These are phyloP conservation scores for Nakazawaea ishiwadae DNA, from an alignment of 805 yeast species.

Conservation along the genomic window DNA sequence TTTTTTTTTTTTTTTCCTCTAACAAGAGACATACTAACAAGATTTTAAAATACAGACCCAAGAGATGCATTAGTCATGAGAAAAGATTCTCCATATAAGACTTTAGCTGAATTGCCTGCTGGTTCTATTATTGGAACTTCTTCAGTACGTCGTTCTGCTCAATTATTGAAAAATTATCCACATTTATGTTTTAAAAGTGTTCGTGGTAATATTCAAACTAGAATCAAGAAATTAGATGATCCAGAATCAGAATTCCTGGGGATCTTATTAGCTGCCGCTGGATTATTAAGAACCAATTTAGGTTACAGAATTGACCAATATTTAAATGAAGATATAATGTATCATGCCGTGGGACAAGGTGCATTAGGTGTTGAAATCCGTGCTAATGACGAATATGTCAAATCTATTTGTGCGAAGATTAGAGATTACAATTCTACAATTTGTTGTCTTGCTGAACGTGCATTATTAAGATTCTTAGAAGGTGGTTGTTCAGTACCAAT, in stretches of 20 bases:
- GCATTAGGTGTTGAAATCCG: conserved; percentile 92
- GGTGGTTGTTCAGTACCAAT: conserved; percentile 99
- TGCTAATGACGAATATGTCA: conserved; percentile 55
- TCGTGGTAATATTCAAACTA: conserved; percentile 80
- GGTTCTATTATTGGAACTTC: conserved; percentile 93
- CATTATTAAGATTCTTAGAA: conserved; percentile 81
- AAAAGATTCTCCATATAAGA: conserved; percentile 53
- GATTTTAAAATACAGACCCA: conserved; percentile 51
- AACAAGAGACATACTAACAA: conserved; percentile 10
- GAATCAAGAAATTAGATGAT: conserved; percentile 77
- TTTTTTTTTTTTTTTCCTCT: not conserved
- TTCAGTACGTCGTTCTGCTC: conserved; percentile 91
- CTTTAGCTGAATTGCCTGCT: conserved; percentile 69
- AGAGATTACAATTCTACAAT: conserved; percentile 62
- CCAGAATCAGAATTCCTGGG: conserved; percentile 61
- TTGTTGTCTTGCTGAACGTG: conserved; percentile 84
- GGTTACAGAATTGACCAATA: conserved; percentile 70
- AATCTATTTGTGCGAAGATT: conserved; percentile 55
- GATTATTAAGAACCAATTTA: conserved; percentile 69
- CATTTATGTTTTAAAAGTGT: conserved; percentile 74
- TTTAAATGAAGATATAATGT: conserved; percentile 75
- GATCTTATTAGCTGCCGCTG: conserved; percentile 89
- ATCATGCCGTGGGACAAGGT: conserved; percentile 98
- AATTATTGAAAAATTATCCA: conserved; percentile 75
- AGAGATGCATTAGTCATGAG: conserved; percentile 87